These are phyloP conservation scores for Aspergillus aculeatus DNA, from an alignment of 2,329 filamentous ascomycete genomes.

Conservation along the genomic window DNA sequence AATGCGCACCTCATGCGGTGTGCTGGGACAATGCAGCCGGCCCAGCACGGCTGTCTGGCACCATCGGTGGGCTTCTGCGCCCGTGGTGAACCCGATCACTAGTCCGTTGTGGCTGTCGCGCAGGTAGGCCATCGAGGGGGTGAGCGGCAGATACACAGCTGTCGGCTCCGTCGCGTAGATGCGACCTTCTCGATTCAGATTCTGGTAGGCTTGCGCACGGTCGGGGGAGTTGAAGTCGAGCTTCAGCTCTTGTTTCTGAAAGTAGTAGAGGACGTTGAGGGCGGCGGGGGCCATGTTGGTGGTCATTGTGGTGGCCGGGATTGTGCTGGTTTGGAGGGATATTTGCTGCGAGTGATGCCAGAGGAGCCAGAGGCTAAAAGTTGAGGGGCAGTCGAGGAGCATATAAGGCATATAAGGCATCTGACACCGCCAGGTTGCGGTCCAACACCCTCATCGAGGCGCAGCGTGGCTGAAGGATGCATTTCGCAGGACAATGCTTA, in stretches of 20 bases:
- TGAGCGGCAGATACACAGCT: neutral
- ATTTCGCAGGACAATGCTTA: no score
- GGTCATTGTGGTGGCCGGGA: neutral
- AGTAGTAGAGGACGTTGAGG: conserved; percentile 2
- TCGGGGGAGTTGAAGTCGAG: neutral
- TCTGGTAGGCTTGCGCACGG: conserved; percentile 3
- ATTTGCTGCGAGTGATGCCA: neutral
- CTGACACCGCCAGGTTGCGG: neutral
- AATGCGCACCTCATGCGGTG: neutral
- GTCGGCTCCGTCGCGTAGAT: conserved; percentile 4
- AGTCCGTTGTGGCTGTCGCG: conserved; percentile 2
- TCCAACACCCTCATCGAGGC: neutral
- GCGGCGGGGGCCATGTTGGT: neutral
- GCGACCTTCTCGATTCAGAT: conserved; percentile 5
- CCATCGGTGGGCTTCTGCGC: neutral
- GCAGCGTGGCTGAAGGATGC: neutral
- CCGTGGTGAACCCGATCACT: neutral
- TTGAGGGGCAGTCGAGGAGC: neutral
- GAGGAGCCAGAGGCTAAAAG: neutral
- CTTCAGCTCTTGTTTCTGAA: conserved; percentile 10
- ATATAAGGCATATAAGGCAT: neutral
- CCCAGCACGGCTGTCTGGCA: neutral
- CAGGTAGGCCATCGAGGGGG: neutral
- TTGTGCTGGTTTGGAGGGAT: neutral
- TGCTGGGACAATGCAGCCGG: neutral